Evolutionary conservation across 306 rosid genomes (phyloP).

Genomic region (Dicorynia guianensis): DNA sequence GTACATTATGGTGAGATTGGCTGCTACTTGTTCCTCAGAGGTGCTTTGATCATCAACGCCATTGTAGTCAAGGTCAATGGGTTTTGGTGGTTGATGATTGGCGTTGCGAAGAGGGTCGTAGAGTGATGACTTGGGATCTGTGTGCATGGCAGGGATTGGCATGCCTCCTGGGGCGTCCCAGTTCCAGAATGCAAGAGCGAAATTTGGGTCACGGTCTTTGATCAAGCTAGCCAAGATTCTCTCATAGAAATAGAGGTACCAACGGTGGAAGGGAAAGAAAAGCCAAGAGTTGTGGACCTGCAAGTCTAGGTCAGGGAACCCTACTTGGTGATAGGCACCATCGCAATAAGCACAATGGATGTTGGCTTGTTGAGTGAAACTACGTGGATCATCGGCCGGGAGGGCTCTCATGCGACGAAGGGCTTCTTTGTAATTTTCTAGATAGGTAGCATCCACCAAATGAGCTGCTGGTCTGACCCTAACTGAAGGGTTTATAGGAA

Average conservation of each 20-base stretch:
- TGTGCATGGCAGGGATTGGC: slow-evolving; percentile 52
- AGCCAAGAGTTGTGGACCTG: slow-evolving; percentile 68
- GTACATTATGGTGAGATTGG: slow-evolving; percentile 64
- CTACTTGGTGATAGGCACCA: slow-evolving; percentile 62
- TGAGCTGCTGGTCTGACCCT: slow-evolving; percentile 57
- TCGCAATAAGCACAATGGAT: slow-evolving; percentile 77
- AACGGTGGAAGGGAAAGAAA: slow-evolving; percentile 76
- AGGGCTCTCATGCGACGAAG: slow-evolving; percentile 54
- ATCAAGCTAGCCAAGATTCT: slow-evolving; percentile 61
- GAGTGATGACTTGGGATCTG: slow-evolving; percentile 54
- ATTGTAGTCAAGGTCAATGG: slow-evolving; percentile 52
- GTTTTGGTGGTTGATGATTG: slow-evolving; percentile 52
- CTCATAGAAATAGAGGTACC: slow-evolving; percentile 68
- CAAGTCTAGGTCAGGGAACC: slow-evolving; percentile 46
- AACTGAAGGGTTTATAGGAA: not conserved
- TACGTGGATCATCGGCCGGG: slow-evolving; percentile 63
- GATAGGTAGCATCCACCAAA: slow-evolving; percentile 41
- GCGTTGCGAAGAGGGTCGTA: slow-evolving; percentile 49
- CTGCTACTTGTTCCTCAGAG: slow-evolving; percentile 13
- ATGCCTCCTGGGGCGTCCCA: slow-evolving; percentile 69
- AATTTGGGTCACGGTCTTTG: slow-evolving; percentile 55
- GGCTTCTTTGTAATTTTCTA: slow-evolving; percentile 48
- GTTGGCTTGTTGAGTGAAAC: slow-evolving; percentile 60
- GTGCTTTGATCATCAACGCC: not conserved
- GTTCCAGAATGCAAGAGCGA: slow-evolving; percentile 73